Conservation (phyloP, 768 basidiomycete species). For the Xerocomellus dryophilus region DNA sequence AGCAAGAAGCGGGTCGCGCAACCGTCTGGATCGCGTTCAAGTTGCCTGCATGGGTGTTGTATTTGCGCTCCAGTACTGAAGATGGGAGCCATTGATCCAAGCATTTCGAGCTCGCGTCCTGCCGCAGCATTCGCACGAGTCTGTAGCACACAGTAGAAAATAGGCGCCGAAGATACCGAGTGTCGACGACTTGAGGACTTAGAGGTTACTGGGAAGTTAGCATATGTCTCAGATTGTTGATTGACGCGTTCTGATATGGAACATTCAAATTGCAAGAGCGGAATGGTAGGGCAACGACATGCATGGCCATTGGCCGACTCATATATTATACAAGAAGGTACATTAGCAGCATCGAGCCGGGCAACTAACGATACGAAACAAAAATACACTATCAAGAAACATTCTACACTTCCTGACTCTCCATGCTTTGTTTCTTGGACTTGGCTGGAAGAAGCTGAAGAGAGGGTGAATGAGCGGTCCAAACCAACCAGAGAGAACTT, state of each 20-base stretch:
- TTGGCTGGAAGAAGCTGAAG: slow-evolving; percentile 31
- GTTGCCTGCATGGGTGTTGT: background rate
- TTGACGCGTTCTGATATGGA: background rate
- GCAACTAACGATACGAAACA: background rate
- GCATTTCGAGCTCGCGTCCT: too few species aligned
- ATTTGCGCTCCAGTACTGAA: background rate
- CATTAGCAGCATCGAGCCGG: slow-evolving; percentile 5
- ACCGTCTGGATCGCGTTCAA: background rate
- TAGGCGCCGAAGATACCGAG: too few species aligned
- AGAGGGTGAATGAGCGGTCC: background rate
- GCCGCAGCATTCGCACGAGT: too few species aligned
- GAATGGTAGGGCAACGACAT: background rate
- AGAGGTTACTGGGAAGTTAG: too few species aligned
- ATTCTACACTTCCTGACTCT: slow-evolving; percentile 32
- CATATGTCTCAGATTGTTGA: background rate
- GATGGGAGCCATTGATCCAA: background rate
- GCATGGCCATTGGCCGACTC: too few species aligned
- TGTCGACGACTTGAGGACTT: too few species aligned
- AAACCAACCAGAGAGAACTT: background rate
- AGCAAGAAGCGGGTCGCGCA: background rate
- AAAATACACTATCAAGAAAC: background rate
- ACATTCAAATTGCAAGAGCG: background rate
- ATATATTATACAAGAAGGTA: slow-evolving; percentile 3
- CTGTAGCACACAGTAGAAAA: too few species aligned
- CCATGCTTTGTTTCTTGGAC: slow-evolving; percentile 31